Evolutionary conservation across 75 land plant species (phyloP), one percentile per base, ranked within the genome.

Genomic region (Gnetum montanum): DNA sequence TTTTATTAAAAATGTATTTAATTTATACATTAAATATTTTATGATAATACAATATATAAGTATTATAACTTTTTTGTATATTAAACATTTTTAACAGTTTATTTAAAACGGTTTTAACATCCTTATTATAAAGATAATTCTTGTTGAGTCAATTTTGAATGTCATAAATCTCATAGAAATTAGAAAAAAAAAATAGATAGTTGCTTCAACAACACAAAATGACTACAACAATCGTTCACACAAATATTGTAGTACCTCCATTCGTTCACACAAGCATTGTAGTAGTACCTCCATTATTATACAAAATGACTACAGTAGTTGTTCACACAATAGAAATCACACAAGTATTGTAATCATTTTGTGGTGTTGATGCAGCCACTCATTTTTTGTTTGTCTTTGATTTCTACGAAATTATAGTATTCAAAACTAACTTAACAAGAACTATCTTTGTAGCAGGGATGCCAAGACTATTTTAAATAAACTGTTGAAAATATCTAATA

Each of bases 361-460:
- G 62, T 43, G 86, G 84, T 23, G 94, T 88, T 22, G 84, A 81
- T 31, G 86, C 63, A 26, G 75, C 81, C 54, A 69, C 75, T 43
- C 98, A 85, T 51, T 88, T 88, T 55, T 57, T 57, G n/a, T n/a
- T n/a, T n/a, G 45, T 79, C 80, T 31, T 95, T 87, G 38, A 75
- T 47, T 60, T 73, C 76, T 82, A 88, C 85, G 43, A 85, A 50
- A 24, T 77, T 29, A 85, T 31, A 36, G 85, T 76, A 78, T 93
- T 90, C 26, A 29, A 40, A 0, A 76, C 70, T 3, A 79, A 84
- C 31, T 67, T 69, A 41, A 92, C 94, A 3, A 68, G 62, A 73
- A 61, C 64, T 71, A 82, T 13, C n/a, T 40, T 84, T 27, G 90
- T 89, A 76, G 84, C 84, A 3, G 94, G 94, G 34, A 92, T 76